Evolutionary conservation across 2,329 filamentous ascomycete genomes (phyloP).

Genomic region (Aurifilum marmelostoma): DNA sequence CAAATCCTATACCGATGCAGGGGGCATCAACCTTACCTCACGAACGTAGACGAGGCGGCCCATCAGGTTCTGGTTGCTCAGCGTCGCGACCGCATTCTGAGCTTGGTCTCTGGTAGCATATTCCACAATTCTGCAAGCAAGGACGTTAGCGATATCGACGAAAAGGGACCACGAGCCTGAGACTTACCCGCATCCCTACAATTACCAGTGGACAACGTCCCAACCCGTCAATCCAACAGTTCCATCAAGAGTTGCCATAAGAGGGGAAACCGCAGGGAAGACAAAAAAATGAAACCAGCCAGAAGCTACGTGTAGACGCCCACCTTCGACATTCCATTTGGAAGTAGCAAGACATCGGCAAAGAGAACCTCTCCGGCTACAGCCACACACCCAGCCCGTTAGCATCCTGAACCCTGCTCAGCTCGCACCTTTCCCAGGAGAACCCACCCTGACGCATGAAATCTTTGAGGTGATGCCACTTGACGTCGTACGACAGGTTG

Average conservation of each 20-base stretch:
- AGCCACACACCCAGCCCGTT: constrained; percentile 40
- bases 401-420: constrained; percentile 38
- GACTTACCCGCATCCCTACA: constrained; percentile 99
- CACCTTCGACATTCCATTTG: constrained; percentile 99
- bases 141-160: constrained; percentile 37
- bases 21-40: constrained; percentile 65
- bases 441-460: constrained; percentile 98
- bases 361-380: constrained; percentile 98
- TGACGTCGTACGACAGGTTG: constrained; percentile 98
- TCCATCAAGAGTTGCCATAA: constrained; percentile 70
- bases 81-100: constrained; percentile 92
- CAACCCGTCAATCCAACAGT: constrained; percentile 98
- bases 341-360: constrained; percentile 98
- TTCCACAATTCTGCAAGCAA: constrained; percentile 86
- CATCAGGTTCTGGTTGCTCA: constrained; percentile 99
- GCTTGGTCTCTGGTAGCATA: constrained; percentile 99
- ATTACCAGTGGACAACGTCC: constrained; percentile 83
- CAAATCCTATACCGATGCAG: constrained; percentile 7
- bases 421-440: constrained; percentile 15
- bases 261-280: constrained; percentile 62
- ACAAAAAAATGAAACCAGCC: constrained; percentile 78
- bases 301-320: constrained; percentile 87
- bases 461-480: constrained; percentile 99
- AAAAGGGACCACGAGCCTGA: constrained; percentile 4
- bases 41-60: constrained; percentile 97